Percentiles rank a stretch among this genome's conserved stretches.
Conservation (phyloP, 2,329 filamentous ascomycete species). For the Triangularia setosa region DNA sequence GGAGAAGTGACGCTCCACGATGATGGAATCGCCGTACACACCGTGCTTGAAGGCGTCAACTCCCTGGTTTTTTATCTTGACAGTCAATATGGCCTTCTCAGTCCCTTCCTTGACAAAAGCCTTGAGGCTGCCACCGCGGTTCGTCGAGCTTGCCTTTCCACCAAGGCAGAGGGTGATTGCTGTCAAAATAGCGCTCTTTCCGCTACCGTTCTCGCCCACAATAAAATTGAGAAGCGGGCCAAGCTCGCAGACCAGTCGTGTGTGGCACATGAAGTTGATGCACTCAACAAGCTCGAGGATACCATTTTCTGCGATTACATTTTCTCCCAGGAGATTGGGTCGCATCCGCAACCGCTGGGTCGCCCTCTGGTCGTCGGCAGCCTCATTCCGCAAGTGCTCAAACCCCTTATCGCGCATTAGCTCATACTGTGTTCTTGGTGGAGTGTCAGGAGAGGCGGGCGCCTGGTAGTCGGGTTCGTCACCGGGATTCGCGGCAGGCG, state of each 20-base stretch:
- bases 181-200: constrained; percentile 93
- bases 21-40: constrained; percentile 77
- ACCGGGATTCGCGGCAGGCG: constrained; percentile 19
- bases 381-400: constrained; percentile 52
- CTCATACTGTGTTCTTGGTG: constrained; percentile 58
- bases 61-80: constrained; percentile 88
- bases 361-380: constrained; percentile 58
- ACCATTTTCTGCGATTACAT: constrained; percentile 73
- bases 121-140: constrained; percentile 84
- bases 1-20: constrained; percentile 86
- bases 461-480: constrained; percentile 29
- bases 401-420: constrained; percentile 57
- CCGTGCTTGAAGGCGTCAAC: constrained; percentile 79
- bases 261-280: constrained; percentile 95
- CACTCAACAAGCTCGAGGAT: constrained; percentile 86
- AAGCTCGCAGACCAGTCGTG: constrained; percentile 74
- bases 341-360: constrained; percentile 54
- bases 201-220: constrained; percentile 94
- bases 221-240: constrained; percentile 97
- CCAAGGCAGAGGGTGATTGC: constrained; percentile 93
- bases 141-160: constrained; percentile 87
- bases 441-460: constrained; percentile 29
- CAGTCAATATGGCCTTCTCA: constrained; percentile 70
- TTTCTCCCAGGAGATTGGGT: constrained; percentile 54
- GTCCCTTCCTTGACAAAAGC: constrained; percentile 83